Percentiles rank a stretch among this genome's conserved stretches.
Conservation (phyloP, 2,329 filamentous ascomycete genomes). For the Colletotrichum liaoningense region DNA sequence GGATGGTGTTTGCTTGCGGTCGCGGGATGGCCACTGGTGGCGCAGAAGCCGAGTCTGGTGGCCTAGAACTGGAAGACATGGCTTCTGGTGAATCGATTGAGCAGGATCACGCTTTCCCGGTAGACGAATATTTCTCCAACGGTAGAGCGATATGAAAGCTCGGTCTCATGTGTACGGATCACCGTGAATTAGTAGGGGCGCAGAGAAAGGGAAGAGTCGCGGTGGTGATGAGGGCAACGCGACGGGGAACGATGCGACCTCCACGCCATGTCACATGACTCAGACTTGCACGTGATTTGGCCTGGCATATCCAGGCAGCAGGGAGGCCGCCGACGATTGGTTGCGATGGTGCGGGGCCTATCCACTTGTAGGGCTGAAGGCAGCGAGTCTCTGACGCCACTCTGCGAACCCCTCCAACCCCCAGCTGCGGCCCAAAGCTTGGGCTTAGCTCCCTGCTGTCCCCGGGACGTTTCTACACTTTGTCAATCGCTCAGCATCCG, state of each 20-base stretch:
- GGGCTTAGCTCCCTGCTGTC: not conserved
- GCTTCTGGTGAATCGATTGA: not conserved
- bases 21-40: slow-evolving; percentile 44
- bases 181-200: not conserved
- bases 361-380: slow-evolving; percentile 39
- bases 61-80: slow-evolving; percentile 23
- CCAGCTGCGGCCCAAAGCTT: slow-evolving; percentile 7
- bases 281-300: rapidly evolving
- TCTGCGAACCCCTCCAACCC: not conserved
- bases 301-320: not conserved
- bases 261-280: slow-evolving; percentile 25
- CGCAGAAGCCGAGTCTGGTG: slow-evolving; percentile 5
- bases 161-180: not conserved
- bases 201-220: not conserved
- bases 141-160: not conserved
- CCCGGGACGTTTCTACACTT: not conserved
- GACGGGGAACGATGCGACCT: not conserved
- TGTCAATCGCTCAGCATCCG: not conserved
- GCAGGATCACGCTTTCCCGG: too few relatives aligned
- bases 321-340: not conserved
- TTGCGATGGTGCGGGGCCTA: not conserved
- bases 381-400: slow-evolving; percentile 34
- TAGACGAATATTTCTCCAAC: not conserved
- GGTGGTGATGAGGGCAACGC: not conserved
- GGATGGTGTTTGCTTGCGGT: slow-evolving; percentile 64